Evolutionary conservation across 345 rosid species (phyloP), one percentile per base, ranked within the genome.

Genomic region (Camelina neglecta): DNA sequence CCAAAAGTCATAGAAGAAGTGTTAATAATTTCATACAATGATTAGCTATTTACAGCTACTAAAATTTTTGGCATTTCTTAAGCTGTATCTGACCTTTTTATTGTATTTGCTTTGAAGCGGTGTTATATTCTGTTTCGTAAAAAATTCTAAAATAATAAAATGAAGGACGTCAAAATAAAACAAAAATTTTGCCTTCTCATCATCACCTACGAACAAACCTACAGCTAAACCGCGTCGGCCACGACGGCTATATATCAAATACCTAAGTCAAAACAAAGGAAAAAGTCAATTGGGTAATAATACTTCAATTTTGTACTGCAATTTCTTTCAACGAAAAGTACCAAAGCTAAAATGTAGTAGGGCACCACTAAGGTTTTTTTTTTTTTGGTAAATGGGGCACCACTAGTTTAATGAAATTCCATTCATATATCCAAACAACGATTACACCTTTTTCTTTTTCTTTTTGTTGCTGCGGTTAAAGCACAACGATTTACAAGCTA

Each of bases 1-100:
- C 5, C 4, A 42, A 71, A 71, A 47, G 38, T 10, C 49, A 51
- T 42, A 24, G 15, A 50, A 4, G 26, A 65, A 36, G 23, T n/a
- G 47, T 18, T 38, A 58, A 57, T 73, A 8, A 9, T 75, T 41
- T 26, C 68, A 60, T 31, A 13, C 29, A 18, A 8, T 16, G 29
- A 49, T 24, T 66, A 66, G 78, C 72, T 65, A 72, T 55, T 60
- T 60, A 60, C 79, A 75, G 73, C 79, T 60, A 60, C 69, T 60
- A 60, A 7, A 42, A 60, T 50, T 0, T 65, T 35, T 3, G 31
- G 39, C 63, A 63, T 23, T 44, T 33, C 13, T 69, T 39, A 6
- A 41, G 50, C 65, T 62, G 42, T 18, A 60, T 60, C 51, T 45
- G 60, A 60, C 44, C 8, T 67, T 67, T 67, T 58, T 24, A 1